These are phyloP conservation scores for Fibroporia radiculosa DNA, from an alignment of 768 basidiomycete genomes.

Conservation along the genomic window DNA sequence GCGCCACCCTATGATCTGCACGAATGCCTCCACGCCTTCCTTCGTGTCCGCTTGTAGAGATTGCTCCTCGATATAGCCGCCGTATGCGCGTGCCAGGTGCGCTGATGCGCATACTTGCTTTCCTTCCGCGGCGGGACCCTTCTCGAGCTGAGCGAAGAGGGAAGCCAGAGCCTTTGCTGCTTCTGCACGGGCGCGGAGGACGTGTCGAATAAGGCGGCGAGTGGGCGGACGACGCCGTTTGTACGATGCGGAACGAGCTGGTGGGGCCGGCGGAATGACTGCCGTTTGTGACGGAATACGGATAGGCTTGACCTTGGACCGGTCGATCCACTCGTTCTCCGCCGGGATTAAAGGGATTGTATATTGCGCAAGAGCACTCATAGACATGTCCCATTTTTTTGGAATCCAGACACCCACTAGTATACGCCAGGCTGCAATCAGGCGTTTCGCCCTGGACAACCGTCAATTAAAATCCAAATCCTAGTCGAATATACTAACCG, in stretches of 20 bases:
- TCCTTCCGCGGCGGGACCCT: constrained; percentile 26
- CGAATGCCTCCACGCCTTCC: constrained; percentile 9
- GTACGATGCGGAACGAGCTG: constrained; percentile 15
- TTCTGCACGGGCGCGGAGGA: constrained; percentile 78
- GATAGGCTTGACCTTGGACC: constrained; percentile 25
- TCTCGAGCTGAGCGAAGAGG: constrained; percentile 61
- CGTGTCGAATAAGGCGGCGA: constrained; percentile 80
- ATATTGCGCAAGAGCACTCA: constrained; percentile 67
- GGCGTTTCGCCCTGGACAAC: constrained; percentile 64
- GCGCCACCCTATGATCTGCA: constrained; percentile 43
- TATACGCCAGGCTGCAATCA: constrained; percentile 94
- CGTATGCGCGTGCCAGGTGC: constrained; percentile 40
- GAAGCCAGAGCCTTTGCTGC: constrained; percentile 68
- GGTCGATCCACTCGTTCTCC: constrained; percentile 66
- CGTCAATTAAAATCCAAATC: constrained; percentile 9
- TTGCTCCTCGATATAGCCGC: constrained; percentile 29
- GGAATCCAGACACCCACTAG: constrained; percentile 93
- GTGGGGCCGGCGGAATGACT: constrained; percentile 12
- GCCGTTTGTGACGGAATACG: too few species aligned
- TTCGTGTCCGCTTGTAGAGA: constrained; percentile 15
- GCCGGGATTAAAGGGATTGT: constrained; percentile 59
- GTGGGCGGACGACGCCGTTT: constrained; percentile 53
- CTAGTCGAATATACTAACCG: constrained; percentile 38
- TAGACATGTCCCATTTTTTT: constrained; percentile 70
- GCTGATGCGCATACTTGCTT: constrained; percentile 40